phyloP scores from a whole-genome alignment of 768 basidiomycete species.

The Aureoboletus auriporus region DNA sequence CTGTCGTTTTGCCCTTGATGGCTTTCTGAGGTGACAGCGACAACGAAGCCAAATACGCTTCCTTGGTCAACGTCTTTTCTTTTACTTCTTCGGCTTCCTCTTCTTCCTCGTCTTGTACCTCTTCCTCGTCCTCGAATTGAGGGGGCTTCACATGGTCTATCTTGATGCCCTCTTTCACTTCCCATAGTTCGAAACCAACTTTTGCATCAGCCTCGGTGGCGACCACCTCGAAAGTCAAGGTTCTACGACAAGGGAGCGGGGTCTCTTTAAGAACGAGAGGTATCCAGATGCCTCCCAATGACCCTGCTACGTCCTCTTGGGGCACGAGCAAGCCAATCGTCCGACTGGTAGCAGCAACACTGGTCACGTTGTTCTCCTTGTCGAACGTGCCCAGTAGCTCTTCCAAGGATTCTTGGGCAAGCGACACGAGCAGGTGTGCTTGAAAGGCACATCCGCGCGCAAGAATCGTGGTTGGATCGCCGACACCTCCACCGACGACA shows the following conservation, averaged over 20 bases:
- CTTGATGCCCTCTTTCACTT: constrained; percentile 64
- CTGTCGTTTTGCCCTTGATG: constrained; percentile 44
- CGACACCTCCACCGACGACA: constrained; percentile 66
- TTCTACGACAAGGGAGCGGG: constrained; percentile 61
- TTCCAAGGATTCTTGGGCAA: constrained; percentile 46
- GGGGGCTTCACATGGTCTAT: constrained; percentile 53
- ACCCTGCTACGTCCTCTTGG: constrained; percentile 32
- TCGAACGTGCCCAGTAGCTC: constrained; percentile 51
- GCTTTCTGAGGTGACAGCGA: constrained; percentile 34
- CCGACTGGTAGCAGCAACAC: constrained; percentile 52
- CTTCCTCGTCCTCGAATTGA: constrained; percentile 42
- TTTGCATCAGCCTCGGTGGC: constrained; percentile 33
- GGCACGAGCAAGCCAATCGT: constrained; percentile 70
- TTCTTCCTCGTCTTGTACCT: constrained; percentile 46
- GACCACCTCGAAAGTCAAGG: constrained; percentile 54
- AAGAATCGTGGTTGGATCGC: constrained; percentile 75
- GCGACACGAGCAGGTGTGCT: constrained; percentile 54
- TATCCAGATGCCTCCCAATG: constrained; percentile 61
- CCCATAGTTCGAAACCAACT: constrained; percentile 74
- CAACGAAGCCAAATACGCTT: constrained; percentile 40
- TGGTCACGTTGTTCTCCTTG: constrained; percentile 36
- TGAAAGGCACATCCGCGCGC: constrained; percentile 76
- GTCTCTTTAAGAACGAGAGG: constrained; percentile 69
- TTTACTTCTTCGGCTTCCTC: constrained; percentile 66
- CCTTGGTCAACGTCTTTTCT: constrained; percentile 56